phyloP scores from a whole-genome alignment of 2,329 filamentous ascomycete genomes.

The Exophiala lecanii-corni region DNA sequence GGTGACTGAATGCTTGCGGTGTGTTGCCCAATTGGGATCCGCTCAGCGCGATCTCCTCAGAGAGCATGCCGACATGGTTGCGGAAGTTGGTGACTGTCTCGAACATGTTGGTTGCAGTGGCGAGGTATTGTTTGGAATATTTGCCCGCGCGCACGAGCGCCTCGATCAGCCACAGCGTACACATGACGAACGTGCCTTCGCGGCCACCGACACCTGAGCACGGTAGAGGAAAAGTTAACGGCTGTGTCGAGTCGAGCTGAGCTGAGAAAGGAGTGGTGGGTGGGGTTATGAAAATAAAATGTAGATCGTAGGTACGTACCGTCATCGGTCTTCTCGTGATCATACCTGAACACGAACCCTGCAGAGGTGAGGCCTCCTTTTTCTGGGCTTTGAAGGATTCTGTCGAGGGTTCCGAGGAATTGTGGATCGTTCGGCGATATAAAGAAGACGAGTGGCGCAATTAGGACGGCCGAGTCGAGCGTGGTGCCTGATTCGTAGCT shows the following conservation, averaged over 20 bases:
- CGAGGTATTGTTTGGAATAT: constrained; percentile 31
- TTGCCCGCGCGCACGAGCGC: constrained; percentile 58
- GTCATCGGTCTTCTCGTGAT: constrained; percentile 64
- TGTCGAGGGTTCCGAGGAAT: constrained; percentile 67
- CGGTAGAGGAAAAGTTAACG: constrained; percentile 3
- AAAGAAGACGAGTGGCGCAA: constrained; percentile 75
- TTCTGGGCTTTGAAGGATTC: constrained; percentile 66
- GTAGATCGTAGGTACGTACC: constrained; percentile 42
- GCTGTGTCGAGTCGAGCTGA: too few relatives aligned
- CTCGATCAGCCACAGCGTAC: constrained; percentile 78
- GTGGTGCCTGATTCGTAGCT: constrained; percentile 68
- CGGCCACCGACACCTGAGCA: constrained; percentile 63
- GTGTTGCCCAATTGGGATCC: constrained; percentile 77
- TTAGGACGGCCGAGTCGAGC: constrained; percentile 69
- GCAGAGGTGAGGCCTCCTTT: constrained; percentile 72
- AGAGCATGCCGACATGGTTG: constrained; percentile 74
- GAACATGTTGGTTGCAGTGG: constrained; percentile 61
- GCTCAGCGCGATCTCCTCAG: constrained; percentile 68
- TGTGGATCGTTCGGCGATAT: constrained; percentile 71
- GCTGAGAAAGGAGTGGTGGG: too few relatives aligned
- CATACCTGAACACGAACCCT: constrained; percentile 70
- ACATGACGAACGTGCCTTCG: constrained; percentile 76
- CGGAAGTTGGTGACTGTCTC: constrained; percentile 74
- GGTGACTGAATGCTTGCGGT: constrained; percentile 72
- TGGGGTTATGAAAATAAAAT: background rate